These are phyloP conservation scores for Podaxis pistillaris DNA, from an alignment of 768 basidiomycete genomes.

Conservation along the genomic window DNA sequence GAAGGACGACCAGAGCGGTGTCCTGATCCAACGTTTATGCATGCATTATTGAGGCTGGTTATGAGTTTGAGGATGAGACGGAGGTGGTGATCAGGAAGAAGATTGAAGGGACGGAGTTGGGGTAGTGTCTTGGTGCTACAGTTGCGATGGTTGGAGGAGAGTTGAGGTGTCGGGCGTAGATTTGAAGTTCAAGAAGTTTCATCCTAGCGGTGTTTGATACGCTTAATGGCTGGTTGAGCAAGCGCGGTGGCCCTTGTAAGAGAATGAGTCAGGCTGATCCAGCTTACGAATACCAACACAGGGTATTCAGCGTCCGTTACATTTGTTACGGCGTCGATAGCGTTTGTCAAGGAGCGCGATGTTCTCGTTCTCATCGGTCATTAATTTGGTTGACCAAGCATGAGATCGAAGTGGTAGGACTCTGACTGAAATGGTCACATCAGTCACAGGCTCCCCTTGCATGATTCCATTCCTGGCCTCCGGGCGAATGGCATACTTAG, in stretches of 20 bases:
- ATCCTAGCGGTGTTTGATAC: conserved; percentile 30
- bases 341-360: no score
- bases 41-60: no score
- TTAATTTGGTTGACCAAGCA: no score
- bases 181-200: background rate
- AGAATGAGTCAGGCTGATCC: no score
- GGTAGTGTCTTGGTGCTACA: conserved; percentile 89
- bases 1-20: conserved; percentile 90
- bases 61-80: conserved; percentile 75
- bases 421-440: no score
- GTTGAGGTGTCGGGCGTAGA: conserved; percentile 47
- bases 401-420: no score
- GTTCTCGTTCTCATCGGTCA: no score
- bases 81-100: conserved; percentile 83
- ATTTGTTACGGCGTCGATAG: no score
- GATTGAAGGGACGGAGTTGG: conserved; percentile 86
- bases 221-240: conserved; percentile 29
- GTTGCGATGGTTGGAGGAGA: conserved; percentile 69
- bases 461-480: no score
- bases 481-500: no score
- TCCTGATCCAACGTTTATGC: conserved; percentile 81
- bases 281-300: no score
- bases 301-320: conserved; percentile 16
- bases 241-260: conserved; percentile 20
- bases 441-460: no score